These are phyloP conservation scores for Solioccasus polychromus DNA, from an alignment of 768 basidiomycete species.

Conservation along the genomic window DNA sequence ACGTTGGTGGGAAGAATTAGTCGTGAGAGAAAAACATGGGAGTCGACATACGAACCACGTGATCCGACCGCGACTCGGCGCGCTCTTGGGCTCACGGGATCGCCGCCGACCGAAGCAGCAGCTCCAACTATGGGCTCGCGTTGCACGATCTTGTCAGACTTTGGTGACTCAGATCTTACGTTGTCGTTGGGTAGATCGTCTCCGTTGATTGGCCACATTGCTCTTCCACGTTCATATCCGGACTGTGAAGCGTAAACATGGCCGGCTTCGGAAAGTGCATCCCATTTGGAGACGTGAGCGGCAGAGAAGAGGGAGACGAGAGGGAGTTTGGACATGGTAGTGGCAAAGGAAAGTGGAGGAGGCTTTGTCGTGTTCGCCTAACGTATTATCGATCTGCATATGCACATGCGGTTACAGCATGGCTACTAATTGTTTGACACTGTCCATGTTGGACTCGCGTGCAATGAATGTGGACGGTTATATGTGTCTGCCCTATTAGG, in stretches of 20 bases:
- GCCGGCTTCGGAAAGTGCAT: slow-evolving; percentile 8
- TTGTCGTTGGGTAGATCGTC: background rate
- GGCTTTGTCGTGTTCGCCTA: background rate
- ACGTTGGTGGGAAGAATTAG: background rate
- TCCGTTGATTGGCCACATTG: background rate
- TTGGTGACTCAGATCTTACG: background rate
- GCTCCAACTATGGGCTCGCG: background rate
- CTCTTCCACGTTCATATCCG: background rate
- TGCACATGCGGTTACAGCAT: too few species aligned
- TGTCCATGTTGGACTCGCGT: too few species aligned
- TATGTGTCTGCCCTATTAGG: too few species aligned
- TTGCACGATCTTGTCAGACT: background rate
- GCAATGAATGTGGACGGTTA: too few species aligned
- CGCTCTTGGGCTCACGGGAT: too few species aligned
- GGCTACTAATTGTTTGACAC: too few species aligned
- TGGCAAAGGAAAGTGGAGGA: background rate
- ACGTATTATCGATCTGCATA: background rate
- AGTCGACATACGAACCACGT: background rate
- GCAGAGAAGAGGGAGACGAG: slow-evolving; percentile 32
- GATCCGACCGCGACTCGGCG: background rate
- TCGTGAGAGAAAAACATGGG: too few species aligned
- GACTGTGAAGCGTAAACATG: background rate
- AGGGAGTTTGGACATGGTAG: slow-evolving; percentile 16
- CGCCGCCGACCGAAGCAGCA: background rate
- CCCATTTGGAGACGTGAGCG: slow-evolving; percentile 29